These are phyloP conservation scores for Prototheca cutis DNA, from an alignment of 163 green algal genomes.

Conservation along the genomic window DNA sequence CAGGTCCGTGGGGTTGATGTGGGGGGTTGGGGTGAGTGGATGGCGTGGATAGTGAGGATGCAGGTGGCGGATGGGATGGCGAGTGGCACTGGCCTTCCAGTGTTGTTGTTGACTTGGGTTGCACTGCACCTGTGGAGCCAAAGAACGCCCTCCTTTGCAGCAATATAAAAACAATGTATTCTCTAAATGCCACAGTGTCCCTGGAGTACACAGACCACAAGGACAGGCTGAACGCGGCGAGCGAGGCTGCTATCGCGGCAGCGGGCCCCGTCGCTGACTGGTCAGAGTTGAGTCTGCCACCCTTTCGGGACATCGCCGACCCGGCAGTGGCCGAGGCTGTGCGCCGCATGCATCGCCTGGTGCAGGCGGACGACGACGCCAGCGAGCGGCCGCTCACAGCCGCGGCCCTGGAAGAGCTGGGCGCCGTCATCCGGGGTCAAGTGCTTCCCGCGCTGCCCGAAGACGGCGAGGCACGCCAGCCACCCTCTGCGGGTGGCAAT, in stretches of 20 bases:
- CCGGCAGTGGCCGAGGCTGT: not conserved
- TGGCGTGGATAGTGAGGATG: not conserved
- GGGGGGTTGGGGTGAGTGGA: not conserved
- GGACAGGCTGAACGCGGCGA: not conserved
- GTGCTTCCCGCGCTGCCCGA: not conserved
- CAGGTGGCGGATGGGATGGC: not conserved
- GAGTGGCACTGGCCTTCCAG: no score
- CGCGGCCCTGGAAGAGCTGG: not conserved
- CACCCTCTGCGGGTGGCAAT: no score
- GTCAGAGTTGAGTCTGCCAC: not conserved
- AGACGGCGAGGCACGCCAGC: not conserved
- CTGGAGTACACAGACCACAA: not conserved
- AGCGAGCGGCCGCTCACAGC: not conserved
- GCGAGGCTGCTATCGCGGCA: not conserved
- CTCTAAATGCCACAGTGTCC: no score
- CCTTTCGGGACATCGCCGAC: not conserved
- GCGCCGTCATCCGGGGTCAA: not conserved
- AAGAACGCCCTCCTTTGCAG: no score
- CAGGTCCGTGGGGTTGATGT: not conserved
- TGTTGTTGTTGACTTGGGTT: no score
- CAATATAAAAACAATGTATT: no score
- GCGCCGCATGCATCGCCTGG: not conserved
- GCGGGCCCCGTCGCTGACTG: not conserved
- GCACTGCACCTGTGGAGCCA: no score
- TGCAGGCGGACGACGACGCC: not conserved